Conservation (phyloP, 495 filamentous ascomycete species). For the Daldinia loculata region DNA sequence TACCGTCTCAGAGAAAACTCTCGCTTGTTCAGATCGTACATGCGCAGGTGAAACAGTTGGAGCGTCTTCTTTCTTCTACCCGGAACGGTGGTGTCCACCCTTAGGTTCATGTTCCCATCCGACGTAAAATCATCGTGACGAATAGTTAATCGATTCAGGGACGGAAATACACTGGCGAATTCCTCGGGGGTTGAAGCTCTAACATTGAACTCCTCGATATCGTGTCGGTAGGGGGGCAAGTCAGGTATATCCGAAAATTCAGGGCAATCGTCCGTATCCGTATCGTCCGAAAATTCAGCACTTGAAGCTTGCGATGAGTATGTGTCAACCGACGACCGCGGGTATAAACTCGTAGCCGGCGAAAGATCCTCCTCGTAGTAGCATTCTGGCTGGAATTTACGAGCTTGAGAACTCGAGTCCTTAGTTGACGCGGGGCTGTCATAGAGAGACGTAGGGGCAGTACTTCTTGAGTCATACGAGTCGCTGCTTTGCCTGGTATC, state of each 20-base stretch:
- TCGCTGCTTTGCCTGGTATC: conserved; percentile 69
- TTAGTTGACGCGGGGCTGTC: conserved; percentile 66
- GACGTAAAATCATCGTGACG: conserved; percentile 90
- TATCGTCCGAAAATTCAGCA: conserved; percentile 66
- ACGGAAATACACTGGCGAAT: conserved; percentile 89
- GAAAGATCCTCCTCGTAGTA: conserved; percentile 58
- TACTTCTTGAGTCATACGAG: conserved; percentile 73
- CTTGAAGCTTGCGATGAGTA: conserved; percentile 77
- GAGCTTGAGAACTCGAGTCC: conserved; percentile 49
- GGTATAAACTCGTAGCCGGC: conserved; percentile 58
- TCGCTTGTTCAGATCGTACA: conserved; percentile 88
- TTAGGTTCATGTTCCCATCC: conserved; percentile 97
- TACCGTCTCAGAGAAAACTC: conserved; percentile 94
- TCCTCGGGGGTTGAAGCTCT: conserved; percentile 80
- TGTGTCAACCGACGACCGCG: conserved; percentile 76
- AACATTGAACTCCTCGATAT: conserved; percentile 67
- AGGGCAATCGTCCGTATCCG: conserved; percentile 58
- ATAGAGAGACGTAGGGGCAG: conserved; percentile 68
- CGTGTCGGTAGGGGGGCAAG: conserved; percentile 68
- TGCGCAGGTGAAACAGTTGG: conserved; percentile 92
- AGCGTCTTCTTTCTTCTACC: conserved; percentile 70
- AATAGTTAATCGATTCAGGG: conserved; percentile 79
- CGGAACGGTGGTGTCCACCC: conserved; percentile 79
- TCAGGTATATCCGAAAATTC: conserved; percentile 56
- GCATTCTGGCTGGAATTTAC: conserved; percentile 50